A percentile compares a stretch with the other conserved stretches of the same genome.
Conservation (phyloP, 768 basidiomycete species). For the Hericium erinaceus region DNA sequence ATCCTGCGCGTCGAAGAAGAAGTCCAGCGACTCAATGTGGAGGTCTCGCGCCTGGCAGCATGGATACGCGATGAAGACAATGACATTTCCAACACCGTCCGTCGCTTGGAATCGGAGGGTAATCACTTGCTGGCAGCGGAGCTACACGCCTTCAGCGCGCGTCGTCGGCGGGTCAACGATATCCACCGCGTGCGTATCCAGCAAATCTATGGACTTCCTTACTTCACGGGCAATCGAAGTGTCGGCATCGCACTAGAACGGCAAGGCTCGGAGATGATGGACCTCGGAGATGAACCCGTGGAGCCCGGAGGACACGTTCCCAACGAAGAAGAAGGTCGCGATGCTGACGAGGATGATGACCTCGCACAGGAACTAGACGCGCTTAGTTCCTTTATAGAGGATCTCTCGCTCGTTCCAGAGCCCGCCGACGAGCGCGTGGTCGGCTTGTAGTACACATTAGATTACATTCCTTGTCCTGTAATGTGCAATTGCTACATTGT, state of each 20-base stretch:
- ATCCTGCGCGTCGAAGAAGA: too few species aligned
- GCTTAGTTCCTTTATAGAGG: background rate
- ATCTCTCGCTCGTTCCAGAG: background rate
- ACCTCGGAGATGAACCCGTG: background rate
- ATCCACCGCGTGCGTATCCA: too few species aligned
- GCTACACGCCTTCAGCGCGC: too few species aligned
- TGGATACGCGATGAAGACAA: too few species aligned
- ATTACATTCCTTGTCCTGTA: background rate
- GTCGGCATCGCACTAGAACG: background rate
- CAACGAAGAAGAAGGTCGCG: background rate
- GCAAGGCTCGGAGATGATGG: background rate
- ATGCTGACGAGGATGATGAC: background rate
- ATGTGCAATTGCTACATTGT: too few species aligned
- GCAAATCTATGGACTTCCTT: background rate
- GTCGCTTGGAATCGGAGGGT: too few species aligned
- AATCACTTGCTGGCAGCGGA: too few species aligned
- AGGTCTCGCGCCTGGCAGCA: too few species aligned
- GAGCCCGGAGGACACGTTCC: background rate
- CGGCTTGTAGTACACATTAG: background rate
- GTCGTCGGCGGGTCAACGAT: too few species aligned
- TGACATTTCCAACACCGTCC: too few species aligned
- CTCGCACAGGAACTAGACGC: background rate
- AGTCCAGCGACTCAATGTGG: too few species aligned
- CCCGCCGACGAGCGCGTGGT: background rate
- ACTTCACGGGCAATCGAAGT: background rate